phyloP scores from a whole-genome alignment of 768 basidiomycete species.

The Auriscalpium vulgare region DNA sequence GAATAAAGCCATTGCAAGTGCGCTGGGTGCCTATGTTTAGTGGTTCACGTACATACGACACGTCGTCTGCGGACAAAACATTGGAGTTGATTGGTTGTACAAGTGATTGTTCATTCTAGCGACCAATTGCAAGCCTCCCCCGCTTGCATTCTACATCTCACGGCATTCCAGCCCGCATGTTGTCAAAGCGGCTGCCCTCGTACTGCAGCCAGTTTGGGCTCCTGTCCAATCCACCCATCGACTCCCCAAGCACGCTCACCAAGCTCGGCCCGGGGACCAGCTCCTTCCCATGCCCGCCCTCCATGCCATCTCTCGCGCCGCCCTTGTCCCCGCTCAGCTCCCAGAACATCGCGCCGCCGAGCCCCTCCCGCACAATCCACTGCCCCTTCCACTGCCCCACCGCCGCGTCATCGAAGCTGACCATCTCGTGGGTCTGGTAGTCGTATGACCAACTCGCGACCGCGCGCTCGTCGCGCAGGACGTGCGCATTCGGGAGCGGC shows the following conservation, averaged over 20 bases:
- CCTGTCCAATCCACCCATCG: constrained; percentile 12
- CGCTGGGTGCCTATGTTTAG: no score
- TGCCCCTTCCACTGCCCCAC: constrained; percentile 68
- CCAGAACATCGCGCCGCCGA: constrained; percentile 95
- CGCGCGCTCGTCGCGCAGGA: constrained; percentile 55
- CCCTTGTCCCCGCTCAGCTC: constrained; percentile 87
- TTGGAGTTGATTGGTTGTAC: no score
- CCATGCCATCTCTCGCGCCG: constrained; percentile 56
- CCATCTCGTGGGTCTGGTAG: constrained; percentile 63
- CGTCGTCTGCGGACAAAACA: no score
- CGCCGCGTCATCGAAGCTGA: constrained; percentile 72
- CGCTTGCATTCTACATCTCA: not conserved
- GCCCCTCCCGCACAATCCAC: constrained; percentile 66
- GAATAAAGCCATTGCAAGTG: no score
- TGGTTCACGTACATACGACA: no score
- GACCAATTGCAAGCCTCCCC: no score
- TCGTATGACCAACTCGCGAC: constrained; percentile 85
- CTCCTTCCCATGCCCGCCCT: constrained; percentile 67
- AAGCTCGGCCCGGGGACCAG: constrained; percentile 62
- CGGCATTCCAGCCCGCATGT: constrained; percentile 64
- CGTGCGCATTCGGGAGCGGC: constrained; percentile 64
- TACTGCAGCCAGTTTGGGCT: constrained; percentile 80
- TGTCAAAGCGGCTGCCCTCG: constrained; percentile 68
- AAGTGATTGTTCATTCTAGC: no score
- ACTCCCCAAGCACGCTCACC: constrained; percentile 58